Conservation (phyloP, 345 rosid genomes). For the Lagerstroemia speciosa region DNA sequence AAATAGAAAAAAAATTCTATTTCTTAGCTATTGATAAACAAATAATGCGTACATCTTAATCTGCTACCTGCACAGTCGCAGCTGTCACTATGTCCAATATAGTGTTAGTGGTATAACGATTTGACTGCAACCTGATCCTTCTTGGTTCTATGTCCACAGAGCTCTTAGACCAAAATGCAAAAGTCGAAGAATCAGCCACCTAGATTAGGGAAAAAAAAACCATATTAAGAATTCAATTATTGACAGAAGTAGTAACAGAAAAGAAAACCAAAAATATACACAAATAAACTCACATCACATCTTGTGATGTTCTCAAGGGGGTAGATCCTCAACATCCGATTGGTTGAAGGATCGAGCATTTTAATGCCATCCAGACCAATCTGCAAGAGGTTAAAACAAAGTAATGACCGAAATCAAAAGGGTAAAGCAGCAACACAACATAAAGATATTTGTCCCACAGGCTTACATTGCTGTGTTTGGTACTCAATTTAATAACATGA, state of each 20-base stretch:
- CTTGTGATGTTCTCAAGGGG: conserved; percentile 90
- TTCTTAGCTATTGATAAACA: not conserved
- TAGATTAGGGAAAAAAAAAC: conserved; percentile 15
- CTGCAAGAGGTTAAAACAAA: conserved; percentile 28
- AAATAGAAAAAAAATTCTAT: not conserved
- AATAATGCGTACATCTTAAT: not conserved
- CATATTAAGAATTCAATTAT: not conserved
- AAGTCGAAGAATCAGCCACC: conserved; percentile 71
- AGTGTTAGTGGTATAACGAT: conserved; percentile 75
- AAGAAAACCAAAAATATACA: conserved; percentile 6
- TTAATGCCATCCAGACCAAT: conserved; percentile 96
- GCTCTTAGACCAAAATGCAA: conserved; percentile 98
- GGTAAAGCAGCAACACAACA: not conserved
- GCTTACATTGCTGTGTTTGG: not conserved
- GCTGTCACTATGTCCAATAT: conserved; percentile 93
- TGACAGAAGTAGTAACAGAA: not conserved
- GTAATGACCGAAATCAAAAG: not conserved
- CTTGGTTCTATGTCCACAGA: conserved; percentile 85
- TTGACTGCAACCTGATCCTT: conserved; percentile 92
- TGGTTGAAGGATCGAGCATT: conserved; percentile 88
- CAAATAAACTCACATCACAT: conserved; percentile 65
- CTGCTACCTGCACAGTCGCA: conserved; percentile 86
- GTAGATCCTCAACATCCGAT: conserved; percentile 84
- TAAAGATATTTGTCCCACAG: not conserved
- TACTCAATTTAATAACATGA: not conserved